Evolutionary conservation across 805 yeast genomes (phyloP).

Genomic region (Saccharomyces mikatae): DNA sequence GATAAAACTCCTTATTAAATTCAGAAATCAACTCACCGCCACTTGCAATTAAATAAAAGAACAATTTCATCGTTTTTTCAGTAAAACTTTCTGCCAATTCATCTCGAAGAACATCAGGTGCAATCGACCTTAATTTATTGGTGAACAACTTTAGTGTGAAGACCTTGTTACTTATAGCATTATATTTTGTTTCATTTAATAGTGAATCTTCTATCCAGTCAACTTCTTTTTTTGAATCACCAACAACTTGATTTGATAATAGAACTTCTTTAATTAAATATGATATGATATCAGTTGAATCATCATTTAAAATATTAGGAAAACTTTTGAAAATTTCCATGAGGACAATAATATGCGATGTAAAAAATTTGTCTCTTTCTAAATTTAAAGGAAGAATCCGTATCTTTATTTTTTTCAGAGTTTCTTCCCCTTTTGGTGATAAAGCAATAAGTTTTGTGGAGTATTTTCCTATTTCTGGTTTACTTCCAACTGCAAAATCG

Average conservation of each 20-base stretch:
- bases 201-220: constrained; percentile 43
- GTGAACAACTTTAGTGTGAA: constrained; percentile 48
- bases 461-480: constrained; percentile 56
- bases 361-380: constrained; percentile 31
- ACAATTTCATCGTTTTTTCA: constrained; percentile 57
- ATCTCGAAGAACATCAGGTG: constrained; percentile 28
- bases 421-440: constrained; percentile 36
- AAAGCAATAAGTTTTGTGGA: constrained; percentile 51
- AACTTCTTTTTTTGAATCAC: constrained; percentile 23
- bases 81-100: constrained; percentile 39
- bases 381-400: constrained; percentile 45
- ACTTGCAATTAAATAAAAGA: constrained; percentile 58
- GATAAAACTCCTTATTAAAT: constrained; percentile 34
- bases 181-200: constrained; percentile 33
- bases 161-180: constrained; percentile 41
- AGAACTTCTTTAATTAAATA: constrained; percentile 55
- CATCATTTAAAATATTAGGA: constrained; percentile 42
- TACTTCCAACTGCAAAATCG: constrained; percentile 42
- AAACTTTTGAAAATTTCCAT: constrained; percentile 48
- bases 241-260: constrained; percentile 39
- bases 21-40: constrained; percentile 66
- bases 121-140: constrained; percentile 43
- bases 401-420: constrained; percentile 34
- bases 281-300: constrained; percentile 51
- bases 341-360: constrained; percentile 51